Evolutionary conservation across 306 rosid species (phyloP).

Genomic region (Dryas octopetala): DNA sequence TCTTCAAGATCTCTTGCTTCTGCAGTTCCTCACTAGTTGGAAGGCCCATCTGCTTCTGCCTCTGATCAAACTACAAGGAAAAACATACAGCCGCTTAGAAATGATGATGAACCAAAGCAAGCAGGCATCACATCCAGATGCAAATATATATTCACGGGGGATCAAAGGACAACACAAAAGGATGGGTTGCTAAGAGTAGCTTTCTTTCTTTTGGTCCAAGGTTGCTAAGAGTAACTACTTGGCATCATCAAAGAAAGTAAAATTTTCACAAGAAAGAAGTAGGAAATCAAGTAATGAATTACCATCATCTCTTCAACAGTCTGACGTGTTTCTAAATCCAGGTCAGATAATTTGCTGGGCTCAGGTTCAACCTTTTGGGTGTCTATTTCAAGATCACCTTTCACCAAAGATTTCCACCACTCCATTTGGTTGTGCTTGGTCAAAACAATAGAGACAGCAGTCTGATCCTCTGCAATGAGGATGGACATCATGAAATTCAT

Average conservation of each 20-base stretch:
- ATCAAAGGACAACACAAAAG: background rate
- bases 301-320: slow-evolving; percentile 99
- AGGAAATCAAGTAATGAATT: background rate
- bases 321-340: slow-evolving; percentile 82
- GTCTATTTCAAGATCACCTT: slow-evolving; percentile 88
- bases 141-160: background rate
- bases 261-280: background rate
- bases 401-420: slow-evolving; percentile 93
- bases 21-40: slow-evolving; percentile 87
- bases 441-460: slow-evolving; percentile 66
- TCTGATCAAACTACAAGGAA: slow-evolving; percentile 74
- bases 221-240: background rate
- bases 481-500: background rate
- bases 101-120: background rate
- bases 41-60: slow-evolving; percentile 86
- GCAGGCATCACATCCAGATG: background rate
- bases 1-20: slow-evolving; percentile 78
- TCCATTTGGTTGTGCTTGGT: slow-evolving; percentile 96
- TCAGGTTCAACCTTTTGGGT: slow-evolving; percentile 95
- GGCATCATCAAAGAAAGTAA: background rate
- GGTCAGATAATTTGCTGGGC: slow-evolving; percentile 78
- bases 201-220: background rate
- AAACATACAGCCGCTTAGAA: background rate
- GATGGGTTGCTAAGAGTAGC: background rate
- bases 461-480: slow-evolving; percentile 83